These are phyloP conservation scores for Chlorella ohadii DNA, from an alignment of 139 green algal species.

Conservation along the genomic window DNA sequence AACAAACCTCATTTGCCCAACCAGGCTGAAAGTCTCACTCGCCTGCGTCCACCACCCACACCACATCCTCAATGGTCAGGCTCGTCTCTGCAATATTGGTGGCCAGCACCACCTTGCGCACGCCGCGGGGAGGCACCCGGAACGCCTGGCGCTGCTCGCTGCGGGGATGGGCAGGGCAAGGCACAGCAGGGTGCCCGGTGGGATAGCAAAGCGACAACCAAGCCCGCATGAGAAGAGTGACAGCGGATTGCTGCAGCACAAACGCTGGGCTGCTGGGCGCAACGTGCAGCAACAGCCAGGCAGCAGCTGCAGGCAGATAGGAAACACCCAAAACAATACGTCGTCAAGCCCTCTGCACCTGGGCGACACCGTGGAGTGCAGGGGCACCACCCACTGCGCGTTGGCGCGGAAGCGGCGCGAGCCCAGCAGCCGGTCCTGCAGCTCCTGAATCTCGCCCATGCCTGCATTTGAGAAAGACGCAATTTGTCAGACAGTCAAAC, in stretches of 20 bases:
- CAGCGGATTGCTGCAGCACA: too few relatives aligned
- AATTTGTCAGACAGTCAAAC: too few relatives aligned
- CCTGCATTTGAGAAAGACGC: too few relatives aligned
- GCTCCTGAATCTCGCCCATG: slow-evolving; percentile 80
- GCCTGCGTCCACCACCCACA: slow-evolving; percentile 89
- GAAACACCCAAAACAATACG: too few relatives aligned
- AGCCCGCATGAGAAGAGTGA: too few relatives aligned
- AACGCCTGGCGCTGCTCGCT: slow-evolving; percentile 45
- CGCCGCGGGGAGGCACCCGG: slow-evolving; percentile 45
- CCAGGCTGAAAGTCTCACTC: too few relatives aligned
- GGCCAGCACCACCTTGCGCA: slow-evolving; percentile 90
- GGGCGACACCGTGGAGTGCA: slow-evolving; percentile 60
- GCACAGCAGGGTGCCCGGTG: too few relatives aligned
- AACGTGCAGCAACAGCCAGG: too few relatives aligned
- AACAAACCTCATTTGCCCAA: too few relatives aligned
- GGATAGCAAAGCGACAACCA: too few relatives aligned
- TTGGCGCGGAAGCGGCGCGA: slow-evolving; percentile 22
- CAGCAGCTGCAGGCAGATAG: too few relatives aligned
- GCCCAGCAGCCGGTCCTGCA: slow-evolving; percentile 62
- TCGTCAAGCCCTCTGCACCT: slow-evolving; percentile 8
- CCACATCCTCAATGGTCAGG: slow-evolving; percentile 96
- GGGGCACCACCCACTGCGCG: slow-evolving; percentile 52
- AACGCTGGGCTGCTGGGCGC: too few relatives aligned
- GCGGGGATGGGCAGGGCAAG: neutral
- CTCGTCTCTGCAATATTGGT: slow-evolving; percentile 99